Percentiles rank a stretch among this genome's conserved stretches.
Evolutionary conservation across 2,329 filamentous ascomycete genomes (phyloP).

Genomic region (Verticillium tricorpus): DNA sequence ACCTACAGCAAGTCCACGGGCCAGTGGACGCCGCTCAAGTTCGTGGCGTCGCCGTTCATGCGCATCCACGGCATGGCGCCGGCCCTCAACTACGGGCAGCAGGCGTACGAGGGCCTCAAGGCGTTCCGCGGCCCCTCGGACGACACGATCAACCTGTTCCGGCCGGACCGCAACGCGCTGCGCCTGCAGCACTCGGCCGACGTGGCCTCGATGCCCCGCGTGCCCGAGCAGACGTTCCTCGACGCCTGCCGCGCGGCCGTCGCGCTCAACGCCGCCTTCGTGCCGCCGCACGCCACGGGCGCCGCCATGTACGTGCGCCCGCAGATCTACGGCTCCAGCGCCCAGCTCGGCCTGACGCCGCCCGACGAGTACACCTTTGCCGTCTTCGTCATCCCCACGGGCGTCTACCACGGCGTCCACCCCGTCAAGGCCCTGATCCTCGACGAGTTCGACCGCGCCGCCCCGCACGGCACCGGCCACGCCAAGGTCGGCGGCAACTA

Average conservation of each 20-base stretch:
- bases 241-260: slow-evolving; percentile 76
- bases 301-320: slow-evolving; percentile 92
- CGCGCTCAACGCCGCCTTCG: slow-evolving; percentile 81
- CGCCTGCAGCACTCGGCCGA: slow-evolving; percentile 82
- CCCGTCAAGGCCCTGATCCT: slow-evolving; percentile 85
- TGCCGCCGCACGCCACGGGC: slow-evolving; percentile 83
- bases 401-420: slow-evolving; percentile 87
- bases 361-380: slow-evolving; percentile 90
- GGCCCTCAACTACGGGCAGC: slow-evolving; percentile 93
- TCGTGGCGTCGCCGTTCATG: slow-evolving; percentile 79
- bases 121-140: slow-evolving; percentile 78
- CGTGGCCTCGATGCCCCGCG: slow-evolving; percentile 76
- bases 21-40: slow-evolving; percentile 72
- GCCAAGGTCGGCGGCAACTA: slow-evolving; percentile 98
- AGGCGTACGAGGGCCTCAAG: slow-evolving; percentile 98
- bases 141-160: slow-evolving; percentile 75
- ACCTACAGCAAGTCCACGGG: slow-evolving; percentile 71
- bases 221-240: slow-evolving; percentile 74
- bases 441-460: slow-evolving; percentile 88
- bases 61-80: slow-evolving; percentile 93
- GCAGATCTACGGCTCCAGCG: slow-evolving; percentile 79
- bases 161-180: slow-evolving; percentile 75
- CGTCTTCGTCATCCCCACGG: slow-evolving; percentile 87
- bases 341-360: slow-evolving; percentile 80
- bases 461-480: slow-evolving; percentile 83